A percentile compares a stretch with the other conserved stretches of the same genome.
Evolutionary conservation across 768 basidiomycete genomes (phyloP).

Genomic region (Clitopilus passeckerianus): DNA sequence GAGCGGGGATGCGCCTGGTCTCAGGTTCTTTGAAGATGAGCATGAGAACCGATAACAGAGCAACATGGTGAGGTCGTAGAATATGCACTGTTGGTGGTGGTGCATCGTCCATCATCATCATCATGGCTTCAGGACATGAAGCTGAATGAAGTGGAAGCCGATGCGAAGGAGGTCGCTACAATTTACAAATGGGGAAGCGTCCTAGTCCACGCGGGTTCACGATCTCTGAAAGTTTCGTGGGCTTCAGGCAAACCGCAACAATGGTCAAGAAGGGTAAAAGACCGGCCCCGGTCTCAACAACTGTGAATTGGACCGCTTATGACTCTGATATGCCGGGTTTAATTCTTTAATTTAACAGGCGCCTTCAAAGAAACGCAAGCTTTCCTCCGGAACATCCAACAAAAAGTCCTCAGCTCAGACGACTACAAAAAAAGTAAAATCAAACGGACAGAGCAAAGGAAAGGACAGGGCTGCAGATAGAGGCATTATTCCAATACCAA

Average conservation of each 20-base stretch:
- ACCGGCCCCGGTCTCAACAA: slow-evolving; percentile 18
- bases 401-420: slow-evolving; percentile 8
- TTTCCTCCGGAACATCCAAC: slow-evolving; percentile 25
- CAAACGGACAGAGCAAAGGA: slow-evolving; percentile 33
- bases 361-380: slow-evolving; percentile 60
- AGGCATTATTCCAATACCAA: slow-evolving; percentile 61
- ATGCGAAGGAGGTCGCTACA: background rate
- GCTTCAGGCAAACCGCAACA: background rate
- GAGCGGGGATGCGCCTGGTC: slow-evolving; percentile 45
- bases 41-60: slow-evolving; percentile 58
- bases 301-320: background rate
- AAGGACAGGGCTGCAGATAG: slow-evolving; percentile 61
- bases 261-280: slow-evolving; percentile 26
- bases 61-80: slow-evolving; percentile 74
- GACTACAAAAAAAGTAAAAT: slow-evolving; percentile 17
- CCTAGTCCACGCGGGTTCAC: background rate
- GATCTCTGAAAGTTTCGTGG: background rate
- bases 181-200: background rate
- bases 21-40: slow-evolving; percentile 58
- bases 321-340: background rate
- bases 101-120: slow-evolving; percentile 39
- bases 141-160: slow-evolving; percentile 6
- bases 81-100: slow-evolving; percentile 63
- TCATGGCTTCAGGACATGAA: slow-evolving; percentile 9
- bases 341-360: slow-evolving; percentile 16